A percentile compares a stretch with the other conserved stretches of the same genome.
Evolutionary conservation across 306 rosid species (phyloP).

Genomic region (Dicorynia guianensis): DNA sequence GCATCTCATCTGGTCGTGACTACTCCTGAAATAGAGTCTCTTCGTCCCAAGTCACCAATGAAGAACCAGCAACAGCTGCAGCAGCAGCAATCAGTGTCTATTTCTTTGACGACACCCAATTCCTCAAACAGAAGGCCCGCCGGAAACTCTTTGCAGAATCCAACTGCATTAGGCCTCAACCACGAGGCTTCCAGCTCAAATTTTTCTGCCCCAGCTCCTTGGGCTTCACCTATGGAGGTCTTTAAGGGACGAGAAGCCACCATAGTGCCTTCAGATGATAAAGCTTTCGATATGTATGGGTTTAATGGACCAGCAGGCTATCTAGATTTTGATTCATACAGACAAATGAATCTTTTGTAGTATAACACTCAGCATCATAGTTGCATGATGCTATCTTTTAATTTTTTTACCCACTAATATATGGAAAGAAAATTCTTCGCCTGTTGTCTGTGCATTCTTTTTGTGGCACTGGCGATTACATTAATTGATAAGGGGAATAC

Average conservation of each 20-base stretch:
- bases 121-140: conserved; percentile 74
- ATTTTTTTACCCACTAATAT: conserved; percentile 36
- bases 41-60: conserved; percentile 98
- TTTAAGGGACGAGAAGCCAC: conserved; percentile 87
- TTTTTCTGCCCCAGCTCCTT: conserved; percentile 70
- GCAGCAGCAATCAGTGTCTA: conserved; percentile 70
- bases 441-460: conserved; percentile 38
- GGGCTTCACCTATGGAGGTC: conserved; percentile 80
- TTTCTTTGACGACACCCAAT: conserved; percentile 63
- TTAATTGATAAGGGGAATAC: conserved; percentile 32
- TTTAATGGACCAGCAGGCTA: conserved; percentile 66
- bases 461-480: conserved; percentile 31
- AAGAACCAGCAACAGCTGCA: conserved; percentile 96
- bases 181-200: conserved; percentile 76
- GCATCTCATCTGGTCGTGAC: conserved; percentile 97
- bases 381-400: conserved; percentile 35
- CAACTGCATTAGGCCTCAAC: conserved; percentile 48
- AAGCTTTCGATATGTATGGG: conserved; percentile 73
- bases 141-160: conserved; percentile 82
- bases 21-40: conserved; percentile 91
- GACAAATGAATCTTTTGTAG: conserved; percentile 83
- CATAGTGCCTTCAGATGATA: conserved; percentile 70
- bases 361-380: conserved; percentile 19
- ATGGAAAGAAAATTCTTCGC: conserved; percentile 45
- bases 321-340: conserved; percentile 75